Base-by-base conservation (phyloP, 345 rosid genomes). In the Pistacia integerrima region DNA sequence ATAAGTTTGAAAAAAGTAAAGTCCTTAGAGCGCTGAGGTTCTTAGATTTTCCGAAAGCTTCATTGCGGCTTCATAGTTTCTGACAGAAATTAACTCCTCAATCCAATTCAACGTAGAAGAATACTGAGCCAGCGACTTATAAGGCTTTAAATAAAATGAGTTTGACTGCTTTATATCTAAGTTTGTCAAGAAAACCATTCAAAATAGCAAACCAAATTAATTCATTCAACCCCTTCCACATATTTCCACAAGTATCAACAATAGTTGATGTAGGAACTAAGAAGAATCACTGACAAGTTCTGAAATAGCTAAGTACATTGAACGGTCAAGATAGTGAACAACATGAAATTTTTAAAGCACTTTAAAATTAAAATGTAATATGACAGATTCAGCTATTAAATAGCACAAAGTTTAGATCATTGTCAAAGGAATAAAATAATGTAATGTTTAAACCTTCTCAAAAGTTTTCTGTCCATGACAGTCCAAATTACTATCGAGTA, bases 1-100 rank as follows among this genome's bases (percentile, higher is more conserved):
- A 76, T 94, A 94, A 9, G 98, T 94, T 80, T 94, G 98, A 83
- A 90, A 94, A 87, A 93, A 94, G 67, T 93, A 95, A 74, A 94
- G 91, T 44, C 98, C 98, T 61, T 93, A 1, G 84, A 94, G 86
- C 22, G 98, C 93, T 91, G 91, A 84, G 85, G 88, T 84, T 89
- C 95, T 94, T 48, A 94, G 93, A 78, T 87, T 87, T 81, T 90
- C 84, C 22, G 92, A 84, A 69, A 77, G 85, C 84, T 78, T 87
- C 95, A 87, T 83, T 56, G 97, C 98, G 72, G 86, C 85, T 79
- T 84, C 87, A 77, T 87, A 90, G 78, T 85, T 86, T 80, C 84
- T 75, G 13, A 78, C 69, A 63, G 85, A 85, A 79, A 91, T 84
- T 66, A 87, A 87, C 75, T 81, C 83, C 83, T 94, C 98, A 68